phyloP scores from a whole-genome alignment of 1,284 basidiomycete species.

The Ustilago cynodontis region DNA sequence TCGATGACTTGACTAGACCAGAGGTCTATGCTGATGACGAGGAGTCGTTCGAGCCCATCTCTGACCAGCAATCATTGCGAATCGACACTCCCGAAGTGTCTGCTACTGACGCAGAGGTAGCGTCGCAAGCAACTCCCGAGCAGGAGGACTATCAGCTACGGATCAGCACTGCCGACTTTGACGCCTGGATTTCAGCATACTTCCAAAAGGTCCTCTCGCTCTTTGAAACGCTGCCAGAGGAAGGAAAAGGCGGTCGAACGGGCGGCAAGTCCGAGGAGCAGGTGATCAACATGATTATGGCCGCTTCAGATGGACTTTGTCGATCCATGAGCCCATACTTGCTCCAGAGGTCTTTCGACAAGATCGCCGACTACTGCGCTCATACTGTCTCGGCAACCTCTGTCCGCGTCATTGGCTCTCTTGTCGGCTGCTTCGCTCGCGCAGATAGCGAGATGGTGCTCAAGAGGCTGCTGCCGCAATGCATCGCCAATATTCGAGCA shows the following conservation, averaged over 20 bases:
- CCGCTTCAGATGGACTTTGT: constrained; percentile 86
- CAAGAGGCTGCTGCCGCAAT: constrained; percentile 83
- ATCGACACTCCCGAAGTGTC: constrained; percentile 25
- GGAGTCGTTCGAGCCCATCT: constrained; percentile 22
- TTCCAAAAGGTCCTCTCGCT: constrained; percentile 86
- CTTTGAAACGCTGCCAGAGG: constrained; percentile 93
- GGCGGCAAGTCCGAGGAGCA: constrained; percentile 88
- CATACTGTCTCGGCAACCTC: constrained; percentile 82
- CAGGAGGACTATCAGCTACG: constrained; percentile 74
- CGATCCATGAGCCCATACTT: constrained; percentile 87
- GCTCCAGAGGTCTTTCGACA: constrained; percentile 85
- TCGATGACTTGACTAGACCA: constrained; percentile 79
- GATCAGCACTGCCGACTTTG: constrained; percentile 79
- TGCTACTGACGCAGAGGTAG: constrained; percentile 15
- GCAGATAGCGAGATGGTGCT: constrained; percentile 83
- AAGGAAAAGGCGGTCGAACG: constrained; percentile 79
- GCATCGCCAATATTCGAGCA: constrained; percentile 82
- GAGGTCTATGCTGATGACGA: constrained; percentile 54
- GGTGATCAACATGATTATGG: constrained; percentile 84
- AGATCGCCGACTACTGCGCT: constrained; percentile 84
- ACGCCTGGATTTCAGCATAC: constrained; percentile 90
- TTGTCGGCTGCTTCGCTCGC: constrained; percentile 86
- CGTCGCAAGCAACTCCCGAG: constrained; percentile 14
- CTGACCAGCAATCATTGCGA: constrained; percentile 47
- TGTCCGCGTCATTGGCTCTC: constrained; percentile 88